Evolutionary conservation across 2,329 filamentous ascomycete genomes (phyloP).

Genomic region (Colletotrichum cordylinicola): DNA sequence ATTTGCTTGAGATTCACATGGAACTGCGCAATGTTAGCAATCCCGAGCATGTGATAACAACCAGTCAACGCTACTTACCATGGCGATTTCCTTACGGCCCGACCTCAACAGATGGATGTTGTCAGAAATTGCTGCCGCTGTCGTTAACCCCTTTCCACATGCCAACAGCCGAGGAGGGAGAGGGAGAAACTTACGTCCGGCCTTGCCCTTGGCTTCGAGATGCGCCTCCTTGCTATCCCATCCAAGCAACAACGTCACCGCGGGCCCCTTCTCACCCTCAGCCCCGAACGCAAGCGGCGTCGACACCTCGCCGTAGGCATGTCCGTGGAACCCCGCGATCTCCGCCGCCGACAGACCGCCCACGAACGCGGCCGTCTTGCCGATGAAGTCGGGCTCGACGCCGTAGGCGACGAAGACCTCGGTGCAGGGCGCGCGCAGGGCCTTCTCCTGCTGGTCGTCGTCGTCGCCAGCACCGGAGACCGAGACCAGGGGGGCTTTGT

Average conservation of each 20-base stretch:
- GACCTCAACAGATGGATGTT: slow-evolving; percentile 37
- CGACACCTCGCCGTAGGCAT: slow-evolving; percentile 37
- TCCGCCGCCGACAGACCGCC: slow-evolving; percentile 29
- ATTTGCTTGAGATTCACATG: slow-evolving; percentile 17
- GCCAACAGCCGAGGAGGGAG: background rate
- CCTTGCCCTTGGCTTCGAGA: slow-evolving; percentile 28
- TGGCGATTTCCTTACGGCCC: slow-evolving; percentile 33
- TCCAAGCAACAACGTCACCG: slow-evolving; percentile 39
- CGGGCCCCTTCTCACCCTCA: slow-evolving; percentile 31
- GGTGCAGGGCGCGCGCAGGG: slow-evolving; percentile 40
- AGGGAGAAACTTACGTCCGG: slow-evolving; percentile 24
- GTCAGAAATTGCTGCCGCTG: slow-evolving; percentile 36
- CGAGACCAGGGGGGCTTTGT: slow-evolving; percentile 20
- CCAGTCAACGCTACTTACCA: slow-evolving; percentile 31
- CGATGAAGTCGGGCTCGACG: slow-evolving; percentile 28
- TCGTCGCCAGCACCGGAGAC: background rate
- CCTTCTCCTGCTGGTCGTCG: slow-evolving; percentile 23
- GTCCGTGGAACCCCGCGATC: slow-evolving; percentile 35
- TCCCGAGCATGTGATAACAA: background rate
- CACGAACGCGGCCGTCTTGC: slow-evolving; percentile 29
- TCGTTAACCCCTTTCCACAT: background rate
- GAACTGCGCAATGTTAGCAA: slow-evolving; percentile 2
- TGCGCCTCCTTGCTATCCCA: slow-evolving; percentile 47
- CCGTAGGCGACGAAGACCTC: slow-evolving; percentile 42
- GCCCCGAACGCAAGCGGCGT: slow-evolving; percentile 31